Base-by-base conservation (phyloP, 2,329 filamentous ascomycete species). In the Huntiella abstrusa region DNA sequence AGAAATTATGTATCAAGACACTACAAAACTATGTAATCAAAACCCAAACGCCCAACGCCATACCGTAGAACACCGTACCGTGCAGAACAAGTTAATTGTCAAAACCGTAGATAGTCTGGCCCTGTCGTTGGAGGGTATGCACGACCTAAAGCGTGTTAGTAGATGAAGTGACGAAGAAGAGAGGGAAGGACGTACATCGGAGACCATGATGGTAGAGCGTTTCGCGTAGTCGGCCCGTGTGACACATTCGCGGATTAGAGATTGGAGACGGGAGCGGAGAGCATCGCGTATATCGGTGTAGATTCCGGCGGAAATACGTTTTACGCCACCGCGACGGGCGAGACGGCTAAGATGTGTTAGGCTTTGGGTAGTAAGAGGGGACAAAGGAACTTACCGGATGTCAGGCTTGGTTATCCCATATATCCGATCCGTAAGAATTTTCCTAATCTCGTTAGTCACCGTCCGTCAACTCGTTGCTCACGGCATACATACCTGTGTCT, bases 261-360 rank as follows among this genome's bases (percentile, higher is more conserved):
- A 51, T 4, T 61, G 53, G 0, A 87, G 59, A 0, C 67, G 63
- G 0, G 54, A 50, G 16, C 67, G 72, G 1, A 87, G 45, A 0
- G 65, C 72, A 0, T 3, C 13, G 0, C 83, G 65, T 0, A 68
- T 58, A 0, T 82, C 77, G 0, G 75, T 65, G 54, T 87, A 87
- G 2, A 86, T 77, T 0, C 40, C 52, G 0, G 57, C 69, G 0
- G 76, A 78, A 6, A 87, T 84, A 0, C 82, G 67, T 57, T 86
- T 86, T 0, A 88, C 77, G 0, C 83, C 83, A 1, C 82, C 83
- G 5, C 83, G 75, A 4, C 83, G 73, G 1, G 83, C 83, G 0
- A 88, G 61, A 36, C 82, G 77, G 53, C 80, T 77, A 44, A 3
- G 17, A 33, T 16, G 40, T 10, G n/a, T 42, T 17, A 42, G 22